phyloP scores from a whole-genome alignment of 306 rosid species.

The Fragaria ananassa region DNA sequence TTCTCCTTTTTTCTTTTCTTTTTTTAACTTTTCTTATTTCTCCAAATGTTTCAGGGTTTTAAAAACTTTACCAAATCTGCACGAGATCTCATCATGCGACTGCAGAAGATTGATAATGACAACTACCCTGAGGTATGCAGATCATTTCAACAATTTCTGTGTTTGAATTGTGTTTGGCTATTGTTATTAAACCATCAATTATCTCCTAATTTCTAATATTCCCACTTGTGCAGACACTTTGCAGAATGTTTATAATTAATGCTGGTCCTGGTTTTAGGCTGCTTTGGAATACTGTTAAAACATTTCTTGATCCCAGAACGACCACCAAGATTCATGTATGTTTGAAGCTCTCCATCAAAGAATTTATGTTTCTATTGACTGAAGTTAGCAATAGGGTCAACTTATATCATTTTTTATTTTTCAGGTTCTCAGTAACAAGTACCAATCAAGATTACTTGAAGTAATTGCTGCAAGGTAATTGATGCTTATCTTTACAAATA shows the following conservation, averaged over 20 bases:
- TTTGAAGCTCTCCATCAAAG: conserved; percentile 17
- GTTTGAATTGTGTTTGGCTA: neutral
- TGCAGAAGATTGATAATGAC: conserved; percentile 88
- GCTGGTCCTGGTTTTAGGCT: conserved; percentile 92
- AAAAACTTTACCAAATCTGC: conserved; percentile 77
- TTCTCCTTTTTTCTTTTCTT: neutral
- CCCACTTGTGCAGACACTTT: conserved; percentile 60
- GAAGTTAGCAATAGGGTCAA: conserved; percentile 17
- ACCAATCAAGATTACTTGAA: conserved; percentile 73
- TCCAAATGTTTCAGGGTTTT: conserved; percentile 57
- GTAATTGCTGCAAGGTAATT: conserved; percentile 70
- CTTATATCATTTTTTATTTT: conserved; percentile 25
- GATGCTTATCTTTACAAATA: conserved; percentile 15
- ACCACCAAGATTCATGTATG: conserved; percentile 84
- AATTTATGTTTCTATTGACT: conserved; percentile 15
- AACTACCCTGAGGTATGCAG: conserved; percentile 83
- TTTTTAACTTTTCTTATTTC: conserved; percentile 1
- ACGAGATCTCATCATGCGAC: conserved; percentile 65
- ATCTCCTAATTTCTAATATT: conserved; percentile 19
- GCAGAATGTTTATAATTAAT: conserved; percentile 77
- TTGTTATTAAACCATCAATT: neutral
- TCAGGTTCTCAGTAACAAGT: conserved; percentile 86
- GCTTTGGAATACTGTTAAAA: conserved; percentile 73
- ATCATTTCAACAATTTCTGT: neutral
- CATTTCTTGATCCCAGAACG: conserved; percentile 83